These are phyloP conservation scores for Rhodamnia rubescens DNA, from an alignment of 345 rosid species.

Conservation along the genomic window DNA sequence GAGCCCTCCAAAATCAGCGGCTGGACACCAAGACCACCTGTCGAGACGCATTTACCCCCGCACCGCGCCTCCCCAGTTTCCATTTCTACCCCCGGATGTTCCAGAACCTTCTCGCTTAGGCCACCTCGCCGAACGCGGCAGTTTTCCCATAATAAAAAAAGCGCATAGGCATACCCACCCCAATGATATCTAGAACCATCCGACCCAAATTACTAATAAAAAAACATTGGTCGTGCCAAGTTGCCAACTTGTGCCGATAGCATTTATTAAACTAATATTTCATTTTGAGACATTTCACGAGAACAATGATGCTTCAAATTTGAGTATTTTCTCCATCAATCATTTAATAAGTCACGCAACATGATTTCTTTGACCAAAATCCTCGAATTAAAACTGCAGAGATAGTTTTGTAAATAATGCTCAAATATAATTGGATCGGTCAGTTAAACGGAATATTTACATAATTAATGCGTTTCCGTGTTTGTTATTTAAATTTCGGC, in stretches of 20 bases:
- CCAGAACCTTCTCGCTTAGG: constrained; percentile 31
- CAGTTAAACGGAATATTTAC: neutral
- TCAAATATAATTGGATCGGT: neutral
- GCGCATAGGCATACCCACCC: neutral
- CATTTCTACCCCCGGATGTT: constrained; percentile 6
- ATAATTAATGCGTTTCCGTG: fast-evolving
- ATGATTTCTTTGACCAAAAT: neutral
- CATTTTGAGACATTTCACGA: neutral
- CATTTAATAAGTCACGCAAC: fast-evolving
- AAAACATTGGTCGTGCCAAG: neutral
- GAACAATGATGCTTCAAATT: neutral
- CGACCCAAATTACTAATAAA: neutral
- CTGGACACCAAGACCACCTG: neutral
- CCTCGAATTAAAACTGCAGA: fast-evolving
- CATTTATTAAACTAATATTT: too few relatives aligned
- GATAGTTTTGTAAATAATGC: fast-evolving
- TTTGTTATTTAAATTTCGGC: too few relatives aligned
- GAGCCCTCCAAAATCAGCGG: neutral
- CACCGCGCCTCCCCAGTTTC: neutral
- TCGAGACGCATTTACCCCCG: neutral
- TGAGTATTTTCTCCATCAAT: neutral
- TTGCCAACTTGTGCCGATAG: neutral
- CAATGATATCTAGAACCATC: neutral
- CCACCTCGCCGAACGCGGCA: neutral
- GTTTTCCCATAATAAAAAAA: neutral